Percentiles rank a stretch among this genome's conserved stretches.
Conservation (phyloP, 441 rosid species). For the Rhodomyrtus psidioides region DNA sequence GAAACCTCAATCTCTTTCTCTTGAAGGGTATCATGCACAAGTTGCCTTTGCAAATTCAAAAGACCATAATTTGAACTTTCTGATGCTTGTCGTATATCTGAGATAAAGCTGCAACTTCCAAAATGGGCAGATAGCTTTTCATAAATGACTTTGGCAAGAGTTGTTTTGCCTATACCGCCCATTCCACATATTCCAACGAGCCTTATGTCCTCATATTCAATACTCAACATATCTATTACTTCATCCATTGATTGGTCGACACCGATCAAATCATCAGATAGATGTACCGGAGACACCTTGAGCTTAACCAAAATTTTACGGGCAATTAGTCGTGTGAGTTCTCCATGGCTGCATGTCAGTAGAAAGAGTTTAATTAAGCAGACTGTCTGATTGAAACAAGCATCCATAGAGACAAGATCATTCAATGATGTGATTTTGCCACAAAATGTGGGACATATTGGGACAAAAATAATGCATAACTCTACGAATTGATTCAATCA, state of each 20-base stretch:
- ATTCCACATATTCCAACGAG: not conserved
- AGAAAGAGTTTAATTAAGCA: no score
- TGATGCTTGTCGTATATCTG: not conserved
- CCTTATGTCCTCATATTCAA: not conserved
- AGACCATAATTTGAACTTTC: not conserved
- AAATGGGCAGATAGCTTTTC: fast-evolving
- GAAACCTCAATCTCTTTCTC: not conserved
- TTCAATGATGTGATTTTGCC: no score
- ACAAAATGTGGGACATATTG: no score
- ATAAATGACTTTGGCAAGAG: not conserved
- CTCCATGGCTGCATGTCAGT: not conserved
- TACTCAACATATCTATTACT: not conserved
- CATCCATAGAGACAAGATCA: no score
- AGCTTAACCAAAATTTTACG: no score
- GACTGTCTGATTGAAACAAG: no score
- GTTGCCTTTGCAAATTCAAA: not conserved
- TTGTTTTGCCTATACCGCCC: not conserved
- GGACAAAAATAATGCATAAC: no score
- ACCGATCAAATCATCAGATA: not conserved
- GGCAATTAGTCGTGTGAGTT: not conserved
- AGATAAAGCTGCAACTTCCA: not conserved
- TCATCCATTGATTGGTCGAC: not conserved
- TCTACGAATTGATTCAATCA: no score
- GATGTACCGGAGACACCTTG: no score
- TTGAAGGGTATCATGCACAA: not conserved